A percentile compares a stretch with the other conserved stretches of the same genome.
phyloP scores from a whole-genome alignment of 2,329 filamentous ascomycete genomes.

The Colletotrichum tamarilloi region DNA sequence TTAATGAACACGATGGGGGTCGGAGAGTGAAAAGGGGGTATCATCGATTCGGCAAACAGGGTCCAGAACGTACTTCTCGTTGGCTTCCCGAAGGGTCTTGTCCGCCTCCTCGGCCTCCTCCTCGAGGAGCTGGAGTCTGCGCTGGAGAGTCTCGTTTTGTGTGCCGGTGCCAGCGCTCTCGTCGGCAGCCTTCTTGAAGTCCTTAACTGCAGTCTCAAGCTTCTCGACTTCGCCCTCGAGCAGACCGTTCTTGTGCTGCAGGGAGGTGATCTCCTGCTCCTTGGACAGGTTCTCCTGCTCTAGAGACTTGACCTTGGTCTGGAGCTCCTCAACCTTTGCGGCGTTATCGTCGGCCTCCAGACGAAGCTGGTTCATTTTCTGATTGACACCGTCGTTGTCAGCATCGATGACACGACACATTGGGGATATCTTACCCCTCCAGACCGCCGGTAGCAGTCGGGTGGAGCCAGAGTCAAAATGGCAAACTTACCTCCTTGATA shows the following conservation, averaged over 20 bases:
- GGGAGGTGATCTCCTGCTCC: constrained; percentile 97
- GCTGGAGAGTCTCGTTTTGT: constrained; percentile 91
- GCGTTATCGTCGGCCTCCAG: constrained; percentile 90
- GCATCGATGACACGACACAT: constrained; percentile 30
- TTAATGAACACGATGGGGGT: constrained; percentile 23
- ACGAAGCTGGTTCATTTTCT: constrained; percentile 97
- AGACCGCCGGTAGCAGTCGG: constrained; percentile 31
- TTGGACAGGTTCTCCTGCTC: constrained; percentile 96
- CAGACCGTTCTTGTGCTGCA: constrained; percentile 93
- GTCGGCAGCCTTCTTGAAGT: constrained; percentile 87
- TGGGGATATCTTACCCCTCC: constrained; percentile 37
- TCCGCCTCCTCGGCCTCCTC: constrained; percentile 98
- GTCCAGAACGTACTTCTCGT: constrained; percentile 85
- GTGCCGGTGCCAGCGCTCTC: constrained; percentile 85
- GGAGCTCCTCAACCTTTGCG: constrained; percentile 86
- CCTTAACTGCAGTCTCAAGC: constrained; percentile 84
- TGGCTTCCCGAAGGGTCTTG: constrained; percentile 95
- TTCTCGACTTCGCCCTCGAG: constrained; percentile 94
- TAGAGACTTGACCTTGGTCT: constrained; percentile 85
- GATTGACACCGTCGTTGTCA: constrained; percentile 30
- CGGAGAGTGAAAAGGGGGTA: constrained; percentile 19
- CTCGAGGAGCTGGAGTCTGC: constrained; percentile 94
- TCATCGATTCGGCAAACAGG: constrained; percentile 19
- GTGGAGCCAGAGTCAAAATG: constrained; percentile 45
- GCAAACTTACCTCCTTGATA: constrained; percentile 84